Conservation (phyloP, 2,329 filamentous ascomycete genomes). For the Didymella arachidicola region DNA sequence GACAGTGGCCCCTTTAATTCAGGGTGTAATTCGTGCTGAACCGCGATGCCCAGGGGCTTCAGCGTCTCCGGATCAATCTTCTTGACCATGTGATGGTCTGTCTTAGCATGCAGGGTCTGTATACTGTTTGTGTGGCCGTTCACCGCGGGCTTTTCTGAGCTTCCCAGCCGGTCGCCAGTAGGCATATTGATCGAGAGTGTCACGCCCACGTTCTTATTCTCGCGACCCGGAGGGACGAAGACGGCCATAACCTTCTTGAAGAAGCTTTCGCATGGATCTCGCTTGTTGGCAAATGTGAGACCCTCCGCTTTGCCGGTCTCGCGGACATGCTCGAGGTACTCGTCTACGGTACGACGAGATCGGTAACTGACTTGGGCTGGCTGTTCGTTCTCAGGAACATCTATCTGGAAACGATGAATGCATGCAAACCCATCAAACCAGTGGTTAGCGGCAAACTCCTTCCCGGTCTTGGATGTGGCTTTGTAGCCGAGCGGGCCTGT, state of each 20-base stretch:
- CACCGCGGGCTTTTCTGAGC: conserved; percentile 20
- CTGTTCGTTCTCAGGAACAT: conserved; percentile 49
- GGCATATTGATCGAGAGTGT: conserved; percentile 71
- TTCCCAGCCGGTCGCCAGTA: conserved; percentile 46
- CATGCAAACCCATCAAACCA: conserved; percentile 84
- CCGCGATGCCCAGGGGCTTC: conserved; percentile 71
- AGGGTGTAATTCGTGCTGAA: conserved; percentile 70
- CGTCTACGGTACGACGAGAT: conserved; percentile 73
- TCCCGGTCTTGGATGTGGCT: conserved; percentile 67
- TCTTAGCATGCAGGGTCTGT: conserved; percentile 65
- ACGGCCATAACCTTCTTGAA: conserved; percentile 75
- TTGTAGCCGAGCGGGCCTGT: conserved; percentile 70
- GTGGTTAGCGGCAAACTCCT: conserved; percentile 68
- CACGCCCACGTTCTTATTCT: conserved; percentile 69
- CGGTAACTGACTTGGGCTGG: conserved; percentile 68
- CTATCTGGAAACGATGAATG: conserved; percentile 75
- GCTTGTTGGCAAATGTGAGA: conserved; percentile 73
- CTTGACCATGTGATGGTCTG: conserved; percentile 65
- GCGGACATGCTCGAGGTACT: conserved; percentile 67
- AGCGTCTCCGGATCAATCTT: conserved; percentile 74
- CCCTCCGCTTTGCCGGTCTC: conserved; percentile 64
- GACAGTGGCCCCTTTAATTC: conserved; percentile 71
- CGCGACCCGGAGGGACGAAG: conserved; percentile 53
- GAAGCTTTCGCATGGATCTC: conserved; percentile 76
- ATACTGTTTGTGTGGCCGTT: conserved; percentile 49